Base-by-base conservation (phyloP, 169 alveolate species). In the Amoebophrya sp. region DNA sequence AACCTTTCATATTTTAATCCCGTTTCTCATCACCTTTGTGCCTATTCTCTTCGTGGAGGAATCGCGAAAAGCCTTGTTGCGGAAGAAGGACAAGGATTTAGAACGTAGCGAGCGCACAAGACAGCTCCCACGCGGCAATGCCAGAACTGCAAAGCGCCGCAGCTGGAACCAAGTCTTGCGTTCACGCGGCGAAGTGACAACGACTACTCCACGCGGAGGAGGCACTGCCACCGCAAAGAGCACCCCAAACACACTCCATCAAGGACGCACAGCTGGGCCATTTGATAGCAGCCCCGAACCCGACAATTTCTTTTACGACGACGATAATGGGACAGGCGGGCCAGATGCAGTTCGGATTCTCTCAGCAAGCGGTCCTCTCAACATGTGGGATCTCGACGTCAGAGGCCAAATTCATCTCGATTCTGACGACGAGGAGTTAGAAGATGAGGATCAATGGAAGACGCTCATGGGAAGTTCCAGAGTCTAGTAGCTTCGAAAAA, bases 151-250 rank as follows among this genome's bases (percentile, higher is more conserved):
- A 47, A 47, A 18, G 33, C 83, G 83, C 83, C 83, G 83, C 2
- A 65, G 83, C 83, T 65, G 83, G 83, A 65, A 65, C 83, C 83
- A 36, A 36, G 83, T 65, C 33, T 36, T 65, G 83, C 83, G 83
- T 1, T 12, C 83, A 18, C 83, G 2, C 39, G 36, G 2, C 12
- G 83, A 18, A 36, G 18, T 12, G 65, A 6, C 65, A 12, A 47
- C 65, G 29, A 47, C 29, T 18, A 47, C 65, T 6, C 65, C 65
- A 18, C 65, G 65, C 65, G 65, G 29, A 18, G 65, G 29, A n/a
- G n/a, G n/a, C n/a, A n/a, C n/a, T n/a, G n/a, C n/a, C n/a, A n/a
- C n/a, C n/a, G n/a, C n/a, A n/a, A n/a, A n/a, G n/a, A n/a, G n/a
- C n/a, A n/a, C n/a, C n/a, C n/a, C n/a, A n/a, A n/a, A n/a, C n/a